Base-by-base conservation (phyloP, 805 yeast genomes). In the Sugiyamaella floridensis region DNA sequence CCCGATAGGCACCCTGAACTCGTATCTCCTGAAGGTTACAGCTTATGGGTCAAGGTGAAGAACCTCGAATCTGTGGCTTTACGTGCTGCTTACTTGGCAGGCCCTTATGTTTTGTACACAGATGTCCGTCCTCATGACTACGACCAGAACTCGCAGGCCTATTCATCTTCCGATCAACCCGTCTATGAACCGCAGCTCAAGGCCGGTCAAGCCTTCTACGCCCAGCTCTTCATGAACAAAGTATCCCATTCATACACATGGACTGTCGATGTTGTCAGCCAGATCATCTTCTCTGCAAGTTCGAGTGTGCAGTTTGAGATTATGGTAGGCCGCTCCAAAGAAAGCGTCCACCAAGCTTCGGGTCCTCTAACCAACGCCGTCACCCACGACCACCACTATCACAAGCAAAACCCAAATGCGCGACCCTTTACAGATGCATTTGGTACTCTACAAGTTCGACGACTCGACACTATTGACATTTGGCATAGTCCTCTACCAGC, bases 21-120 rank as follows among this genome's bases (percentile, higher is more conserved):
- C 26, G 42, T 49, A 4, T 41, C 53, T 7, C 26, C 40, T 14
- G 51, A 49, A 44, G 43, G 37, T 7, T 51, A 54, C 5, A 55
- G 60, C 2, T 55, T 71, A 10, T 67, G 64, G 61, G 51, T 71
- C 10, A 77, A 79, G 50, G 78, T 90, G 40, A 81, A 79, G 61
- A 90, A 90, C 67, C 72, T 70, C 2, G 97, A 89, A 66, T 78
- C 80, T 58, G 70, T 86, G 2, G 76, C 93, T 0, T 65, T 88
- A 58, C 69, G 95, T 28, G 95, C 97, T 0, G 86, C 96, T 1
- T 88, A 83, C 61, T 68, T 93, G 44, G 83, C 90, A 1, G 99
- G 98, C 0, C 99, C 99, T 0, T 92, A 82, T 64, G 75, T 87
- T 1, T 69, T 93, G 5, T 93, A 93, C 62, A 86, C 83, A 19